Conservation (phyloP, 2,329 filamentous ascomycete genomes). For the Pseudocercospora eumusae region DNA sequence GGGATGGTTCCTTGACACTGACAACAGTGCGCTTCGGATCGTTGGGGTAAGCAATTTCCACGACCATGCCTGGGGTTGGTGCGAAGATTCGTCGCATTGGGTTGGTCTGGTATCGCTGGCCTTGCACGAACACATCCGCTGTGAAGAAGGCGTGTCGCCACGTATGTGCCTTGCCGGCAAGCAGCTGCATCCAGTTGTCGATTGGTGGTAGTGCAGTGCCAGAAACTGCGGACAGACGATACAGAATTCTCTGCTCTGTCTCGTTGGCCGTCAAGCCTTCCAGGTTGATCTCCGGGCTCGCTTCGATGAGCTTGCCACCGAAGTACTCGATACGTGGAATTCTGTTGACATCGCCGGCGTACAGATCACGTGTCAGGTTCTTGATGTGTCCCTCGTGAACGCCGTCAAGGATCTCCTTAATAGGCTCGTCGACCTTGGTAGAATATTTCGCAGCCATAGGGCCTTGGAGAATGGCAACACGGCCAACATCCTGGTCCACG, state of each 20-base stretch:
- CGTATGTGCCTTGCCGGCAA: conserved; percentile 81
- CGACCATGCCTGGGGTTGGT: conserved; percentile 79
- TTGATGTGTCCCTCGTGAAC: conserved; percentile 88
- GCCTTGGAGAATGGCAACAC: conserved; percentile 94
- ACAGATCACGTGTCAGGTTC: conserved; percentile 75
- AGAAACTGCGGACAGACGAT: conserved; percentile 76
- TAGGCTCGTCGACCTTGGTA: conserved; percentile 84
- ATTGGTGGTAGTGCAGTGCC: conserved; percentile 72
- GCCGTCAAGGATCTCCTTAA: conserved; percentile 89
- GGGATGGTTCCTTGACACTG: conserved; percentile 80
- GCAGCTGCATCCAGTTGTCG: conserved; percentile 82
- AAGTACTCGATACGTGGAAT: conserved; percentile 94
- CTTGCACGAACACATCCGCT: conserved; percentile 90
- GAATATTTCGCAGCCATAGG: conserved; percentile 91
- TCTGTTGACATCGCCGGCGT: conserved; percentile 68
- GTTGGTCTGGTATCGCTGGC: conserved; percentile 95
- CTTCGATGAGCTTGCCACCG: conserved; percentile 78
- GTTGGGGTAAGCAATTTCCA: conserved; percentile 82
- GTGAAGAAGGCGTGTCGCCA: conserved; percentile 96
- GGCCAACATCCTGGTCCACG: conserved; percentile 90
- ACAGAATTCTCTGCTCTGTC: conserved; percentile 76
- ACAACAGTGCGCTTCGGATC: conserved; percentile 83
- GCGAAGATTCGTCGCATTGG: conserved; percentile 90
- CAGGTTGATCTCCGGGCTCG: conserved; percentile 71
- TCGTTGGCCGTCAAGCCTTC: conserved; percentile 84